These are phyloP conservation scores for Umbelopsis sp. DNA, from an alignment of 192 early-diverging fungal species.

Conservation along the genomic window DNA sequence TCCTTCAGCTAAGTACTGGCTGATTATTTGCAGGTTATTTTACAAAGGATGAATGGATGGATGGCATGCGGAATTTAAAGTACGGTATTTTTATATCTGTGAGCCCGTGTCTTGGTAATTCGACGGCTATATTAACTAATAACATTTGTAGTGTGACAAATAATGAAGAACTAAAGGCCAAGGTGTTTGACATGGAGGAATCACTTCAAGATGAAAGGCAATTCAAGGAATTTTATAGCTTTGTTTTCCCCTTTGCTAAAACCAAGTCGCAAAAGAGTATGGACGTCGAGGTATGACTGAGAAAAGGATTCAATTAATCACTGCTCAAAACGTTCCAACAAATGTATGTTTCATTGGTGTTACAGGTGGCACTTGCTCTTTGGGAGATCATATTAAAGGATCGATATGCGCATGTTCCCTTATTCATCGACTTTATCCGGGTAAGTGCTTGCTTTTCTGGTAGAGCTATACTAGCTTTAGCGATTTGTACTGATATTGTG, in stretches of 20 bases:
- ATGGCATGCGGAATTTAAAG: slow-evolving; percentile 14
- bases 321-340: too few species aligned
- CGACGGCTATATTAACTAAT: neutral
- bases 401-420: slow-evolving; percentile 10
- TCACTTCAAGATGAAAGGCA: neutral
- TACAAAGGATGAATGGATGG: slow-evolving; percentile 23
- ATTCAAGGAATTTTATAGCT: slow-evolving; percentile 22
- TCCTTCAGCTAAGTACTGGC: neutral
- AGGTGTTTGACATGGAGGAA: neutral
- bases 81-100: neutral
- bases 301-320: neutral
- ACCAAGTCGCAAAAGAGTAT: slow-evolving; percentile 30
- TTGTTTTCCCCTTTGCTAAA: slow-evolving; percentile 23
- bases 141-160: neutral
- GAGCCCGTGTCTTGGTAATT: too few species aligned
- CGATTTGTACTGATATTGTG: neutral
- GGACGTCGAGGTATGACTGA: slow-evolving; percentile 28
- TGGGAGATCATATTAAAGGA: slow-evolving; percentile 24
- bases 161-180: neutral
- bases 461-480: neutral
- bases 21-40: slow-evolving; percentile 2
- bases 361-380: slow-evolving; percentile 24
- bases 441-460: neutral
- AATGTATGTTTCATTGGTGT: too few species aligned
- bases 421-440: slow-evolving; percentile 23